Base-by-base conservation (phyloP, 495 filamentous ascomycete genomes). In the Aspergillus olivimuriae region DNA sequence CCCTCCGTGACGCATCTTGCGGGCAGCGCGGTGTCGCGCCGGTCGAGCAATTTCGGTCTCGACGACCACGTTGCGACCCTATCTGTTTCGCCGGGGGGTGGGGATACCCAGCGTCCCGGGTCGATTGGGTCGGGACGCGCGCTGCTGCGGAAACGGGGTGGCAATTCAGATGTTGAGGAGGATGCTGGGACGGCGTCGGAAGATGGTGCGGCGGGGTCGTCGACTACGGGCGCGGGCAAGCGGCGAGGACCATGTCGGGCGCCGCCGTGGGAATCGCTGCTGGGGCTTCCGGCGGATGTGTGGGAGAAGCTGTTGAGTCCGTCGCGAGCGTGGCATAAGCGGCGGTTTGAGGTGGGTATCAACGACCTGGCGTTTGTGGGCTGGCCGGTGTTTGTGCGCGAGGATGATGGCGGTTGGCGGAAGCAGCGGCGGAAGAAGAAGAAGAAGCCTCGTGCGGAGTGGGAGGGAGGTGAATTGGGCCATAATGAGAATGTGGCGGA, bases 341-440 rank as follows among this genome's bases (percentile, higher is more conserved):
- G 78, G 47, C 80, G 82, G 12, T 95, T 95, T 57, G 89, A 96
- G 57, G 70, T 96, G 38, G 83, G 82, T 3, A 70, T 97, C 4
- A 89, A 95, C 53, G 85, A 86, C 44, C 65, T 92, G 35, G 80
- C 83, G 34, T 95, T 92, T 56, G 73, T 95, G 6, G 86, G 90
- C 2, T 87, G 85, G 66, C 92, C 92, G 12, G 79, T 95, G 28
- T 91, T 90, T 59, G 82, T 92, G 31, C 78, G 83, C 4, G 82
- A 87, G 44, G 89, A 94, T 66, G 92, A 90, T 1, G 68, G 69
- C 33, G 97, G 92, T 92, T 79, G 78, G 61, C 95, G 89, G 69
- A 76, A 79, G 63, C 64, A 60, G 34, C 57, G 68, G 41, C 84
- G 78, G 71, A 86, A 82, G 62, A 76, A 82, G 65, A 76, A 68